phyloP scores from a whole-genome alignment of 768 basidiomycete genomes.

The Cubamyces sp. region DNA sequence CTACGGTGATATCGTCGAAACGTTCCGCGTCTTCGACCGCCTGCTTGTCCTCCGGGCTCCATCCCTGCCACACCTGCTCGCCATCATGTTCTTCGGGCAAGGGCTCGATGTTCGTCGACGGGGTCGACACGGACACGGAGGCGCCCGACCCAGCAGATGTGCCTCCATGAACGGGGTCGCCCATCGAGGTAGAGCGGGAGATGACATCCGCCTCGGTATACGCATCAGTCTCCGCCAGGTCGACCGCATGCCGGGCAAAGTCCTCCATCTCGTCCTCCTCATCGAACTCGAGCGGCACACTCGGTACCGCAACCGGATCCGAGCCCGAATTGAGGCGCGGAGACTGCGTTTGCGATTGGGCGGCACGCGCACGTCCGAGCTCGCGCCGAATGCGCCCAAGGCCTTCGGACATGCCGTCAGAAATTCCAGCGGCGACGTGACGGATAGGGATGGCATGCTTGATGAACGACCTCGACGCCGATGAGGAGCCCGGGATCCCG shows the following conservation, averaged over 20 bases:
- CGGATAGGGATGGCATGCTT: constrained; percentile 60
- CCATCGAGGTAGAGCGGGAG: constrained; percentile 30
- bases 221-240: not conserved
- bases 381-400: constrained; percentile 62
- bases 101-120: constrained; percentile 41
- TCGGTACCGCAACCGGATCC: constrained; percentile 31
- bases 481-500: constrained; percentile 46
- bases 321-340: constrained; percentile 40
- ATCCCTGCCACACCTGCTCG: constrained; percentile 34
- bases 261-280: constrained; percentile 70
- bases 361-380: constrained; percentile 49
- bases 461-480: constrained; percentile 41
- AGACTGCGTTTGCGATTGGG: constrained; percentile 29
- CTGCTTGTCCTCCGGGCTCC: constrained; percentile 37
- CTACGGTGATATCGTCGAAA: constrained; percentile 42
- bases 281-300: constrained; percentile 61
- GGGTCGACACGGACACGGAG: constrained; percentile 37
- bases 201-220: constrained; percentile 22
- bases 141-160: constrained; percentile 35
- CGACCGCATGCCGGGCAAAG: constrained; percentile 25
- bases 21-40: constrained; percentile 41
- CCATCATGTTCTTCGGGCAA: constrained; percentile 30
- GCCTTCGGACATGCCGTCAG: constrained; percentile 62
- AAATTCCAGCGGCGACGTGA: constrained; percentile 51
- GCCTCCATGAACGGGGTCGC: not conserved